Base-by-base conservation (phyloP, 768 basidiomycete species). In the Boletus patriciae region DNA sequence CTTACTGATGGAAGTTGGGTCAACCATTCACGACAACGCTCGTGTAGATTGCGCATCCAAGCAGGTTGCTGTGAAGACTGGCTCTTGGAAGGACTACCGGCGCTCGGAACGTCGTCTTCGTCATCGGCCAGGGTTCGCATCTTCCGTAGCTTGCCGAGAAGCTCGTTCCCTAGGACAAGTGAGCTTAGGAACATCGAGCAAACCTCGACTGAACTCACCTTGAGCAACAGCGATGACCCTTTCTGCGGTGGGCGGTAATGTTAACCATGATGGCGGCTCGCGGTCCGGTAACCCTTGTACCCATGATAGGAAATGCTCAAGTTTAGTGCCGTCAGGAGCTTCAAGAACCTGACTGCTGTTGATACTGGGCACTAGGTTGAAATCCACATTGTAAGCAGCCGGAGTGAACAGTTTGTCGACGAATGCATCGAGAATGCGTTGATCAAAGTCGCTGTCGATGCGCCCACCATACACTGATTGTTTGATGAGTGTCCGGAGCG, bases 401-500 rank as follows among this genome's bases (percentile, higher is more conserved):
- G 92, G 81, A 0, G 88, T 93, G 77, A 99, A 98, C 55, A 98
- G 78, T 34, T 79, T 80, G 66, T 96, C 92, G 34, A 98, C 94
- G 68, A 98, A 98, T 16, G 93, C 85, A 69, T 98, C 92, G 46
- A 99, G 80, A 50, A 97, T 88, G 62, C 82, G 79, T 67, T 98
- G 96, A 69, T 99, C 97, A 68, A 93, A 94, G 72, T 95, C 92
- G 60, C 92, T 94, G 76, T 98, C 95, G 49, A 97, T 80, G 54
- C 95, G 79, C 15, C 96, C 94, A 57, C 94, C 93, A 64, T 99
- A 99, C 21, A 99, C 90, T 8, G 94, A 94, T 68, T 98, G 92
- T 66, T 96, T 98, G 76, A 99, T 83, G 50, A 98, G 80, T 0
- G 89, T 90, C 37, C 94, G 83, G n/a, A 99, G 76, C 13, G 97